Evolutionary conservation across 2,329 filamentous ascomycete genomes (phyloP).

Genomic region (Xylariomycetidae sp.): DNA sequence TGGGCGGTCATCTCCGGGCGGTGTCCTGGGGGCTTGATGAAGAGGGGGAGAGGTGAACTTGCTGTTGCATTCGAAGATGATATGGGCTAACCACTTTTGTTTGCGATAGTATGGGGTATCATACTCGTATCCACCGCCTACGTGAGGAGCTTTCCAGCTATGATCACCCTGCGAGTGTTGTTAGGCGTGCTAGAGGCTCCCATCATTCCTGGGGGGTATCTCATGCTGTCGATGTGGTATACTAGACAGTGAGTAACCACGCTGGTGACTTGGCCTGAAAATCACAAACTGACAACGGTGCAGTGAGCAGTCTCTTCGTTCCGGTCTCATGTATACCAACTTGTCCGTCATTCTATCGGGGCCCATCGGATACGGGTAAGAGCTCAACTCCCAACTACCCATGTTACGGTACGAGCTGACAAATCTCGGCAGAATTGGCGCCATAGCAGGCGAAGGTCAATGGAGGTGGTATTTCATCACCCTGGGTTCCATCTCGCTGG

Average conservation of each 20-base stretch:
- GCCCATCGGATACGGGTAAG: constrained; percentile 5
- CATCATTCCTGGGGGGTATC: constrained; percentile 6
- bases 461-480: constrained; percentile 4
- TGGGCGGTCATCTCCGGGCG: too few species aligned
- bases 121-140: constrained; percentile 6
- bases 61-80: too few species aligned
- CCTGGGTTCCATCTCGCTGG: constrained; percentile 2
- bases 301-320: constrained; percentile 5
- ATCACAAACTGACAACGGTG: not conserved
- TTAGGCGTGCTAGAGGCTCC: constrained; percentile 10
- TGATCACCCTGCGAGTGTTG: constrained; percentile 7
- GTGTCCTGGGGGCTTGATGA: too few species aligned
- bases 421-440: constrained; percentile 1
- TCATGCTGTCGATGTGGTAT: constrained; percentile 8
- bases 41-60: too few species aligned
- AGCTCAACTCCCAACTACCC: too few species aligned
- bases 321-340: constrained; percentile 8
- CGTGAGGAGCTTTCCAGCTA: constrained; percentile 2
- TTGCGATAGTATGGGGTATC: constrained; percentile 8
- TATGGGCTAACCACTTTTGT: too few species aligned
- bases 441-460: not conserved
- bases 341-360: constrained; percentile 6
- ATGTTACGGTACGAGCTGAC: too few species aligned
- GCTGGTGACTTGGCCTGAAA: too few species aligned
- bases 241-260: constrained; percentile 6